Percentiles rank a stretch among this genome's conserved stretches.
Conservation (phyloP, 1,284 basidiomycete species). For the Ceratobasidium sp. region DNA sequence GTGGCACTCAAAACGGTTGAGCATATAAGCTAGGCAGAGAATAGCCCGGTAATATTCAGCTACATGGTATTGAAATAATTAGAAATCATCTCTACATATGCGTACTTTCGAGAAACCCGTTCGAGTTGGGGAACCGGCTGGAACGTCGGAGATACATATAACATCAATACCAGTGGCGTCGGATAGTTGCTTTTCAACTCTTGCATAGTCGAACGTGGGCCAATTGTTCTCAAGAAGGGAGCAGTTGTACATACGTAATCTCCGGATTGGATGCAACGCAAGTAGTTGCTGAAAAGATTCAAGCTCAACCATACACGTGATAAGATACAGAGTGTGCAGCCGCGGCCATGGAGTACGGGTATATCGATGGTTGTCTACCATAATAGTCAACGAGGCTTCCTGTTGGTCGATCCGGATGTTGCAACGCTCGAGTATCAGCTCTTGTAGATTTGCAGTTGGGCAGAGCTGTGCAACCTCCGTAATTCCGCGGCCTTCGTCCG, state of each 20-base stretch:
- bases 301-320: background rate
- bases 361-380: background rate
- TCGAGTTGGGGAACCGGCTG: no score
- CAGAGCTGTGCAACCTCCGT: background rate
- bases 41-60: no score
- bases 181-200: no score
- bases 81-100: no score
- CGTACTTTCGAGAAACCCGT: no score
- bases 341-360: background rate
- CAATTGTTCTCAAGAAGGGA: background rate
- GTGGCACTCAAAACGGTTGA: no score
- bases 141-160: no score
- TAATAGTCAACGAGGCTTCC: background rate
- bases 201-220: no score
- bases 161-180: no score
- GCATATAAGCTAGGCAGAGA: no score
- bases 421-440: background rate
- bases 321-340: background rate
- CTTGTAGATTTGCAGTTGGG: background rate
- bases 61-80: no score
- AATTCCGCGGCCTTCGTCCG: no score
- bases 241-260: background rate
- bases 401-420: background rate
- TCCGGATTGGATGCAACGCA: background rate
- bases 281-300: background rate